A percentile compares a stretch with the other conserved stretches of the same genome.
These are phyloP conservation scores for Macrotyloma uniflorum DNA, from an alignment of 306 rosid species.

Conservation along the genomic window DNA sequence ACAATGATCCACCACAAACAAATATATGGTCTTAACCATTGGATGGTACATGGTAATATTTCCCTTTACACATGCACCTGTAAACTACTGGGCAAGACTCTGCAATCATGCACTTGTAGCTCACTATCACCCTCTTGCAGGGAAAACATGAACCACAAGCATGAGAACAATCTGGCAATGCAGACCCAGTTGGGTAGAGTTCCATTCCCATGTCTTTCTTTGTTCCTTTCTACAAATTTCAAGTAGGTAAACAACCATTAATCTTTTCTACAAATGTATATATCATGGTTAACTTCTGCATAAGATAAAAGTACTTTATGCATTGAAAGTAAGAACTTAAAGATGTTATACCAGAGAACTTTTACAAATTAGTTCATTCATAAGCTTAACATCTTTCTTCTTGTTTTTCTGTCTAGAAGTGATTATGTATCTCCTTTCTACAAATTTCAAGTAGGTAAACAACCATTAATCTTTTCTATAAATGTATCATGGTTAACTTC, in stretches of 20 bases:
- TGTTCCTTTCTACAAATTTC: constrained; percentile 42
- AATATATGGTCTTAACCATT: constrained; percentile 38
- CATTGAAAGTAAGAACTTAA: too few species aligned
- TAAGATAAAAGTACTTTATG: too few species aligned
- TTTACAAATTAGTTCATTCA: too few species aligned
- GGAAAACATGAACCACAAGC: constrained; percentile 90
- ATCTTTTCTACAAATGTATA: not conserved
- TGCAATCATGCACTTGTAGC: constrained; percentile 72
- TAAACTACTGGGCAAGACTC: constrained; percentile 89
- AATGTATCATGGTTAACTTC: too few species aligned
- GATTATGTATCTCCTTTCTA: too few species aligned
- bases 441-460: too few species aligned
- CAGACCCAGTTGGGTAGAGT: constrained; percentile 62
- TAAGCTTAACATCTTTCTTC: too few species aligned
- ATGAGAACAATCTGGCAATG: constrained; percentile 79
- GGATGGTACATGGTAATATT: constrained; percentile 83
- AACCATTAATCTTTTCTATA: too few species aligned
- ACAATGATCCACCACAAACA: not conserved
- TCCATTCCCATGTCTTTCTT: constrained; percentile 50
- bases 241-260: constrained; percentile 14
- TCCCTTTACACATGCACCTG: constrained; percentile 79
- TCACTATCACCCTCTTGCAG: constrained; percentile 89
- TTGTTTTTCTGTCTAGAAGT: too few species aligned
- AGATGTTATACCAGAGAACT: too few species aligned
- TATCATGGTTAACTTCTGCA: not conserved